phyloP scores from a whole-genome alignment of 441 rosid genomes.

The Cnidoscolus chayamansa region DNA sequence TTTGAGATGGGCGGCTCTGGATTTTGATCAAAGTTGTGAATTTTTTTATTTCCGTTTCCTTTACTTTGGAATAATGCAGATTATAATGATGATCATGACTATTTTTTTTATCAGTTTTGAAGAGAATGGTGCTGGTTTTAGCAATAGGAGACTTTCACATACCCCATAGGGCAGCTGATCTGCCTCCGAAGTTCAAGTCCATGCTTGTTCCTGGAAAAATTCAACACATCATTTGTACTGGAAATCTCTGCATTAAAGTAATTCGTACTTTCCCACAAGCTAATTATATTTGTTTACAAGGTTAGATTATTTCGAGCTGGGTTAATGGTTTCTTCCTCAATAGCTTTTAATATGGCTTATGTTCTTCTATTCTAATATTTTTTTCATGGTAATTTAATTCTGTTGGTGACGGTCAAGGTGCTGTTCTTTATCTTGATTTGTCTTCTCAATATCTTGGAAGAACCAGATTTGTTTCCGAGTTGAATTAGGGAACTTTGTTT shows the following conservation, averaged over 20 bases:
- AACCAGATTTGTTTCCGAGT: background rate
- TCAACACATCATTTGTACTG: slow-evolving; percentile 90
- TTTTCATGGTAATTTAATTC: background rate
- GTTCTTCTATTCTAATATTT: background rate
- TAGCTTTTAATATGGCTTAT: background rate
- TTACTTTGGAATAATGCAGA: slow-evolving; percentile 3
- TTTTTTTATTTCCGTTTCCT: background rate
- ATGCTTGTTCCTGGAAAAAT: slow-evolving; percentile 99
- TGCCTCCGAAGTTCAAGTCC: slow-evolving; percentile 93
- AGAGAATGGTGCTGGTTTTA: slow-evolving; percentile 69
- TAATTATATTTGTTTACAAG: background rate
- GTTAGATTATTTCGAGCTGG: background rate
- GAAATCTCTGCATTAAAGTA: slow-evolving; percentile 83
- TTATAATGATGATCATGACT: background rate
- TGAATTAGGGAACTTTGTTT: background rate
- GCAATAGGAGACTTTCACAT: slow-evolving; percentile 87
- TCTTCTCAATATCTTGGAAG: background rate
- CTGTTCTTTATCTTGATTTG: background rate
- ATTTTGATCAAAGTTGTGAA: background rate
- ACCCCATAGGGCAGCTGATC: slow-evolving; percentile 90
- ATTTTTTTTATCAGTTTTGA: slow-evolving; percentile 10
- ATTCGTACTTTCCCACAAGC: background rate
- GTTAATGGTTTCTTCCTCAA: background rate
- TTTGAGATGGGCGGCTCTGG: background rate
- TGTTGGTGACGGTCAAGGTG: background rate